phyloP scores from a whole-genome alignment of 2,329 filamentous ascomycete genomes.

The Colletotrichum sp. region DNA sequence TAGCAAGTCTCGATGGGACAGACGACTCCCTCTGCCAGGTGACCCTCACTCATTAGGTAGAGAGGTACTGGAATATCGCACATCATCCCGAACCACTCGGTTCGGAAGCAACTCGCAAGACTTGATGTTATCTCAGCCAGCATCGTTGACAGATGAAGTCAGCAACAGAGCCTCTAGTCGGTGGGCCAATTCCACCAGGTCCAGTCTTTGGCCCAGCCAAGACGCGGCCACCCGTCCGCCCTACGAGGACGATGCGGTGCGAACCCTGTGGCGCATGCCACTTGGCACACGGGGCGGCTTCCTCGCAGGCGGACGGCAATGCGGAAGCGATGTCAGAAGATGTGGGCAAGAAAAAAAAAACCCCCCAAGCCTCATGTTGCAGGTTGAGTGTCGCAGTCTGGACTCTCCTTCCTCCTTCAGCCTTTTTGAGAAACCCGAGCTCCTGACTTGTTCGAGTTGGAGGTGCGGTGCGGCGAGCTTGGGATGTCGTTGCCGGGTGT shows the following conservation, averaged over 20 bases:
- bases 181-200: not conserved
- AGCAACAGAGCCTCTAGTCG: not conserved
- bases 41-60: not conserved
- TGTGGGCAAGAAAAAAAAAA: not conserved
- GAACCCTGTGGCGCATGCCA: slow-evolving; percentile 1
- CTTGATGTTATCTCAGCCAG: not conserved
- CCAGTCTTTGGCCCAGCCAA: not conserved
- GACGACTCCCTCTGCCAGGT: no score
- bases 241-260: not conserved
- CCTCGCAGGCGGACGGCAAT: not conserved
- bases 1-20: not conserved
- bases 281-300: not conserved
- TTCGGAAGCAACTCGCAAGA: not conserved
- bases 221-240: slow-evolving; percentile 2
- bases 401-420: not conserved
- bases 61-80: not conserved
- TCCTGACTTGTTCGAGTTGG: not conserved
- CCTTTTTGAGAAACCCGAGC: not conserved
- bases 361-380: not conserved
- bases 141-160: not conserved
- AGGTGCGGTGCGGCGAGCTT: not conserved
- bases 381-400: not conserved
- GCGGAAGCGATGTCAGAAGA: not conserved
- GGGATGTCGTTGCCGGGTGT: not conserved
- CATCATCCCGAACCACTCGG: not conserved